Evolutionary conservation across 176 grass and related monocot species (phyloP).

Genomic region (Tillandsia fasciculata): DNA sequence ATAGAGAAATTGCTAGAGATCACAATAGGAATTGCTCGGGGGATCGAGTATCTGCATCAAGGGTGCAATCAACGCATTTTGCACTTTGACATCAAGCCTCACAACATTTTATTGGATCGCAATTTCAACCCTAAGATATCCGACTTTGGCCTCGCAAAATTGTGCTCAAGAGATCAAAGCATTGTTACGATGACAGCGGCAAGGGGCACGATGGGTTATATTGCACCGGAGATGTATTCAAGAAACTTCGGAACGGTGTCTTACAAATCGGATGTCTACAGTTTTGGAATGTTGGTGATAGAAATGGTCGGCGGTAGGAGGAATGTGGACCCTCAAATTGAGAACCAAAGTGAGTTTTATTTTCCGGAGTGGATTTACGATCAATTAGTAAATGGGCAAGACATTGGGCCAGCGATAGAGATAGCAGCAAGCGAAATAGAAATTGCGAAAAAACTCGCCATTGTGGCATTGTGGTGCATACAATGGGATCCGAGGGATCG

Average conservation of each 20-base stretch:
- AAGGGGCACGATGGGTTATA: constrained; percentile 8
- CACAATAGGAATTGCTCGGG: not conserved
- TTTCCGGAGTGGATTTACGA: constrained; percentile 4
- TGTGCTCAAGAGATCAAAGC: constrained; percentile 5
- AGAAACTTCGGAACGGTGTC: constrained; percentile 9
- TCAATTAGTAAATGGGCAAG: not conserved
- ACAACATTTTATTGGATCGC: not conserved
- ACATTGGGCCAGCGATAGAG: not conserved
- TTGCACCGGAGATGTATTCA: constrained; percentile 6
- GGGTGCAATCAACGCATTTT: constrained; percentile 8
- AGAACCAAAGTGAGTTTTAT: not conserved
- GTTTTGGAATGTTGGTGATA: constrained; percentile 1
- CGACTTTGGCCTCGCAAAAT: constrained; percentile 2
- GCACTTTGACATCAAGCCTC: constrained; percentile 10
- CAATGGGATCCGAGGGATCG: not conserved
- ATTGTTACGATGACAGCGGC: constrained; percentile 6
- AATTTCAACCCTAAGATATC: constrained; percentile 5
- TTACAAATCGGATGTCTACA: not conserved
- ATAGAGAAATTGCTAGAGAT: not conserved
- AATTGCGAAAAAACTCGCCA: not conserved
- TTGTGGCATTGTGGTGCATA: constrained; percentile 18
- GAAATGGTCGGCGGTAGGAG: constrained; percentile 8
- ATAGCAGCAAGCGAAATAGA: not conserved
- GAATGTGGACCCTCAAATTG: not conserved
- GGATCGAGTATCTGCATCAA: constrained; percentile 7